Percentiles rank a stretch among this genome's conserved stretches.
Conservation (phyloP, 306 rosid species). For the Alnus rubra region DNA sequence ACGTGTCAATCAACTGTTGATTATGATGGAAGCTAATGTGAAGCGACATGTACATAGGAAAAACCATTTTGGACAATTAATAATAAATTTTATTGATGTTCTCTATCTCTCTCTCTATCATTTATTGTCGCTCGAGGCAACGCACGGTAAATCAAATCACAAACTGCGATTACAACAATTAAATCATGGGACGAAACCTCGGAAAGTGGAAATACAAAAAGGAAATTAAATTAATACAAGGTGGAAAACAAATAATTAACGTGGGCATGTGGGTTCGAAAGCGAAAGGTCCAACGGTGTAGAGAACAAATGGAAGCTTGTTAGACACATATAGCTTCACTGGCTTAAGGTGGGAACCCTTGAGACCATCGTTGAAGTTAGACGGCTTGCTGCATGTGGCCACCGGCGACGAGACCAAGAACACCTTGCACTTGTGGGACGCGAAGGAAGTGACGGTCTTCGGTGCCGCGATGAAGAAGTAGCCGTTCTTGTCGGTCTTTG, state of each 20-base stretch:
- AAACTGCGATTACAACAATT: background rate
- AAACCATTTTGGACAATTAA: too few species aligned
- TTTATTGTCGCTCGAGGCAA: background rate
- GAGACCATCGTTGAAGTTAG: constrained; percentile 59
- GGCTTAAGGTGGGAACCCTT: constrained; percentile 55
- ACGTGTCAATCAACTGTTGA: too few species aligned
- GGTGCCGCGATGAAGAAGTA: constrained; percentile 69
- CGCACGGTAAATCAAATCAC: background rate
- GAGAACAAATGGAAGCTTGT: constrained; percentile 52
- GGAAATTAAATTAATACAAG: background rate
- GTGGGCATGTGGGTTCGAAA: constrained; percentile 64
- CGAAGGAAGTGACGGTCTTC: constrained; percentile 63
- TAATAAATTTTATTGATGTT: background rate
- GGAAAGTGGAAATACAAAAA: too few species aligned
- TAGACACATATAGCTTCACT: constrained; percentile 35
- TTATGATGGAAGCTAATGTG: too few species aligned
- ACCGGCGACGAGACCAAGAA: constrained; percentile 50
- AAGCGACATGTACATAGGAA: too few species aligned
- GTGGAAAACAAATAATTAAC: background rate
- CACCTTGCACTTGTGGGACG: constrained; percentile 63
- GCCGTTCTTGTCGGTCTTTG: constrained; percentile 67
- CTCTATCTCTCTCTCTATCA: too few species aligned
- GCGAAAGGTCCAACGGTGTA: constrained; percentile 80
- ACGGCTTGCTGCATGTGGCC: constrained; percentile 42
- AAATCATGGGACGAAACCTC: background rate